Base-by-base conservation (phyloP, 768 basidiomycete genomes). In the Amanita muscaria region DNA sequence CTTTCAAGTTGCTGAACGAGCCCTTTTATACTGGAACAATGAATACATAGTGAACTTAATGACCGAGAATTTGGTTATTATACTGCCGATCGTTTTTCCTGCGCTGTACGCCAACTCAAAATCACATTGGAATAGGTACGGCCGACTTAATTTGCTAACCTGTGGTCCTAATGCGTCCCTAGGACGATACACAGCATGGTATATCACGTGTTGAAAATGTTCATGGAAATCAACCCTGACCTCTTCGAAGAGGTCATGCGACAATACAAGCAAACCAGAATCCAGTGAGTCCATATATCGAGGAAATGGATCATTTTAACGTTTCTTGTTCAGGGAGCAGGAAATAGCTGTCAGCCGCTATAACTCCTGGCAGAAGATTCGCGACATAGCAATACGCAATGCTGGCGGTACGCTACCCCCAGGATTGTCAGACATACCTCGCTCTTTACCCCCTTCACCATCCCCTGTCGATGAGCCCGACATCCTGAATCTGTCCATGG, bases 141-240 rank as follows among this genome's bases (percentile, higher is more conserved):
- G 24, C 21, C 39, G 15, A 27, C 27, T 14, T 39, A 37, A 50
- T 16, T 47, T 43, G 16, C 23, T 21, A 27, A 25, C 15, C 25
- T 39, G 14, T 15, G 16, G 15, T 31, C 38, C 39, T 45, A 27
- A 14, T 15, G 18, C 30, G 46, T 35, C 49, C 25, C 0, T 54
- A 98, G 93, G 51, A 98, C 96, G 37, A 99, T 98, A 55, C 96
- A 99, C 54, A 90, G 90, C 50, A 93, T 98, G 89, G 93, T 98
- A 22, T 98, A 96, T 67, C 97, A 98, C 60, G 96, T 96, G 2
- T 69, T 99, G 60, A 98, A 94, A 63, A 62, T 98, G 47, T 94
- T 97, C 68, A 98, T 98, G 93, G 96, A 99, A 64, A 90, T 98
- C 60, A 98, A 97, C 59, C 88, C 92, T 0, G 89, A 94, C 58